Conservation (phyloP, 1,284 basidiomycete species). For the Irpex lacteus region DNA sequence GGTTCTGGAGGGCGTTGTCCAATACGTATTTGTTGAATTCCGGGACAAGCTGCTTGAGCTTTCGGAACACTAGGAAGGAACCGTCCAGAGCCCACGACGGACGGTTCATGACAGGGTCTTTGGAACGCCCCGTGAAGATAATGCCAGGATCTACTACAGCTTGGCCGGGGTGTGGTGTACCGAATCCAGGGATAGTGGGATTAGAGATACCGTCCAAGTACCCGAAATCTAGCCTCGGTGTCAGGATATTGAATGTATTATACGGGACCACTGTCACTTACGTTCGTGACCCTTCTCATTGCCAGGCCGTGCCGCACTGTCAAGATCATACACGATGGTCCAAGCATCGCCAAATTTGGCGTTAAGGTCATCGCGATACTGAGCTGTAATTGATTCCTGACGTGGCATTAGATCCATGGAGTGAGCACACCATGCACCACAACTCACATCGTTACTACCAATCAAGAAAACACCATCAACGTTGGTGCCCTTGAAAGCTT, state of each 20-base stretch:
- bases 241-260: not conserved
- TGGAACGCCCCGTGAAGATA: constrained; percentile 28
- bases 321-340: not conserved
- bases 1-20: constrained; percentile 6
- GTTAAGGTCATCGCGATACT: not conserved
- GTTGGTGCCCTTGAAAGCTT: constrained; percentile 2
- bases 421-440: not conserved
- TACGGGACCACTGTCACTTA: constrained; percentile 8
- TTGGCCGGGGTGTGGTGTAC: constrained; percentile 28
- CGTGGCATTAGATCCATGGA: not conserved
- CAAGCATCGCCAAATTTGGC: not conserved
- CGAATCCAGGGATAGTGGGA: constrained; percentile 29
- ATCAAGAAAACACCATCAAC: constrained; percentile 10
- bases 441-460: constrained; percentile 7
- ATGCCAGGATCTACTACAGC: constrained; percentile 27
- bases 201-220: constrained; percentile 27
- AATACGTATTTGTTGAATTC: constrained; percentile 10
- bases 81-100: constrained; percentile 28
- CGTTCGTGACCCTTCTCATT: not conserved
- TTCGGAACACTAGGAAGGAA: constrained; percentile 31
- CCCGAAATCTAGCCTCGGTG: constrained; percentile 20
- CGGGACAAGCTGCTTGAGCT: constrained; percentile 30
- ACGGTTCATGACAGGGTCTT: constrained; percentile 20
- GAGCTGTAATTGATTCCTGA: not conserved
- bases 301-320: not conserved